These are phyloP conservation scores for Penicillium sp. DNA, from an alignment of 2,329 filamentous ascomycete species.

Conservation along the genomic window DNA sequence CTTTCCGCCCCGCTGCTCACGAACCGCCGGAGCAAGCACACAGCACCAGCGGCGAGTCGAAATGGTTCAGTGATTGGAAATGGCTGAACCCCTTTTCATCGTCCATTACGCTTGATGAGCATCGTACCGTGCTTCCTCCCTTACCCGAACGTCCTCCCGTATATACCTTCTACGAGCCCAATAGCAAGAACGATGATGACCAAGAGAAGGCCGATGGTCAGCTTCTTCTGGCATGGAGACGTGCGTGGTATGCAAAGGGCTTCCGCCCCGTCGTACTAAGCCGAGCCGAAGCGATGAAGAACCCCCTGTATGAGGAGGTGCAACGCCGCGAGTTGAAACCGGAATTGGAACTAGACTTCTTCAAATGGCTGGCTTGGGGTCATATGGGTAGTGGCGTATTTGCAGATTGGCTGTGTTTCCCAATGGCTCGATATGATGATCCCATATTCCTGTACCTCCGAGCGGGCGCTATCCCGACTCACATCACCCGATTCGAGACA, in stretches of 20 bases:
- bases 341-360: conserved; percentile 64
- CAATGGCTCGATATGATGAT: conserved; percentile 76
- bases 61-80: conserved; percentile 85
- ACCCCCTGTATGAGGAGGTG: conserved; percentile 71
- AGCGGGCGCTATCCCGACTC: conserved; percentile 66
- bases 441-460: conserved; percentile 68
- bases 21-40: conserved; percentile 70
- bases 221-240: conserved; percentile 79
- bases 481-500: conserved; percentile 68
- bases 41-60: conserved; percentile 71
- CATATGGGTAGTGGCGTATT: conserved; percentile 82
- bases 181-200: conserved; percentile 58
- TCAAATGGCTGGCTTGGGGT: conserved; percentile 89
- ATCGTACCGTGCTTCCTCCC: conserved; percentile 76
- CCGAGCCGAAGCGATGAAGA: conserved; percentile 74
- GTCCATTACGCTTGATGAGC: conserved; percentile 72
- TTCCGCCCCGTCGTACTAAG: conserved; percentile 82
- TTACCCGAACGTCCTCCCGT: conserved; percentile 66
- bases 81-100: conserved; percentile 90
- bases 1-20: conserved; percentile 67
- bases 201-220: conserved; percentile 70
- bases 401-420: conserved; percentile 72
- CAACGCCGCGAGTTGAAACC: conserved; percentile 53
- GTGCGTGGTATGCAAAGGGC: conserved; percentile 93
- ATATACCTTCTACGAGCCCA: conserved; percentile 86